A percentile compares a stretch with the other conserved stretches of the same genome.
These are phyloP conservation scores for Blastobotrys capitulatus DNA, from an alignment of 1,139 yeast species.

Conservation along the genomic window DNA sequence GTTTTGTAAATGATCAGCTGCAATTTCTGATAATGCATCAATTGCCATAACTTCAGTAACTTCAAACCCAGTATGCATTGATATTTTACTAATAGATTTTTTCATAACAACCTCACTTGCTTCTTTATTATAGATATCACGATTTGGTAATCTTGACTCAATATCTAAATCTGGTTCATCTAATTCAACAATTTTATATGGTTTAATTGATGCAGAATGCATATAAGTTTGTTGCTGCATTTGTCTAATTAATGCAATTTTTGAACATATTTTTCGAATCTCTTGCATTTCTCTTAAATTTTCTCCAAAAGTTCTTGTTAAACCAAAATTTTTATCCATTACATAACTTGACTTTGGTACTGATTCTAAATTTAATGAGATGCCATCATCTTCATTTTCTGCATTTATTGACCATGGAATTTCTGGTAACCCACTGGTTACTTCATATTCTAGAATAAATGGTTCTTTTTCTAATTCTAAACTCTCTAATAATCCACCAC, in stretches of 20 bases:
- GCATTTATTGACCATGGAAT: conserved; percentile 40
- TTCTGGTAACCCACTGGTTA: conserved; percentile 74
- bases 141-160: conserved; percentile 65
- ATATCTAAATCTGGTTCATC: conserved; percentile 72
- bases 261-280: conserved; percentile 80
- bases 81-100: conserved; percentile 67
- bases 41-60: conserved; percentile 72
- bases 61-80: conserved; percentile 94
- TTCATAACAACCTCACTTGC: conserved; percentile 63
- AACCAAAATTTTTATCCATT: conserved; percentile 42
- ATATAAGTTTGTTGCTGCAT: conserved; percentile 82
- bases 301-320: conserved; percentile 53
- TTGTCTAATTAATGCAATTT: conserved; percentile 80
- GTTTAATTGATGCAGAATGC: conserved; percentile 67
- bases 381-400: conserved; percentile 44
- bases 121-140: conserved; percentile 51
- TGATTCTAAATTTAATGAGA: conserved; percentile 32
- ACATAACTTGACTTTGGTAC: conserved; percentile 37
- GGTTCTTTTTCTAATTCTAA: conserved; percentile 58
- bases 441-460: conserved; percentile 77
- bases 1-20: conserved; percentile 73
- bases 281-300: conserved; percentile 81
- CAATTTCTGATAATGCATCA: conserved; percentile 74
- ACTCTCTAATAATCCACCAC: conserved; percentile 32
- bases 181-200: conserved; percentile 59